A percentile compares a stretch with the other conserved stretches of the same genome.
These are phyloP conservation scores for Pyrrhoderma lamaoense DNA, from an alignment of 1,284 basidiomycete genomes.

Conservation along the genomic window DNA sequence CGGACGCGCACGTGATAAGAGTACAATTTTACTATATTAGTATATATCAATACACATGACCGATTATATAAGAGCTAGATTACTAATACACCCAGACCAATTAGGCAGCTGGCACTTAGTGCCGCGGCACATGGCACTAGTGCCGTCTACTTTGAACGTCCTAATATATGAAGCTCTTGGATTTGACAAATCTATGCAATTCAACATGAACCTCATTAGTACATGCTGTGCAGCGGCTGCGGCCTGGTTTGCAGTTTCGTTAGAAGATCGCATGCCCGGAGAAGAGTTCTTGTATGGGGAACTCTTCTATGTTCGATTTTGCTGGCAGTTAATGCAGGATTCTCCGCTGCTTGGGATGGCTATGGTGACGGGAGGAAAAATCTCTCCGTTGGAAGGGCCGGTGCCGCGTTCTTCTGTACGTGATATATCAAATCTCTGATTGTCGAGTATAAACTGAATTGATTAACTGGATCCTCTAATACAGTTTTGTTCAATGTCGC, in stretches of 20 bases:
- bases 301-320: constrained; percentile 21
- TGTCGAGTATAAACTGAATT: too few species aligned
- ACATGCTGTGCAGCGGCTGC: constrained; percentile 10
- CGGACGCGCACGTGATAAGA: too few species aligned
- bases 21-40: too few species aligned
- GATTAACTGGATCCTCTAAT: too few species aligned
- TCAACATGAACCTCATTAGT: constrained; percentile 32
- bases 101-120: too few species aligned
- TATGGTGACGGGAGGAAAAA: constrained; percentile 19
- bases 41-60: too few species aligned
- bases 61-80: too few species aligned
- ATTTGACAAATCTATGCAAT: constrained; percentile 25
- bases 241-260: constrained; percentile 13
- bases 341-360: constrained; percentile 25
- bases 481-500: constrained; percentile 20
- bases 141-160: too few species aligned
- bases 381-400: constrained; percentile 27
- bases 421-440: too few species aligned
- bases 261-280: constrained; percentile 17
- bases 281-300: constrained; percentile 14
- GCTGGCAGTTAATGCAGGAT: constrained; percentile 25
- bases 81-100: too few species aligned
- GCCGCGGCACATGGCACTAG: too few species aligned
- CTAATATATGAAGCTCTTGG: constrained; percentile 17
- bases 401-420: constrained; percentile 18